Percentiles rank a stretch among this genome's conserved stretches.
phyloP scores from a whole-genome alignment of 2,329 filamentous ascomycete species.

The Aspergillus ibericus region DNA sequence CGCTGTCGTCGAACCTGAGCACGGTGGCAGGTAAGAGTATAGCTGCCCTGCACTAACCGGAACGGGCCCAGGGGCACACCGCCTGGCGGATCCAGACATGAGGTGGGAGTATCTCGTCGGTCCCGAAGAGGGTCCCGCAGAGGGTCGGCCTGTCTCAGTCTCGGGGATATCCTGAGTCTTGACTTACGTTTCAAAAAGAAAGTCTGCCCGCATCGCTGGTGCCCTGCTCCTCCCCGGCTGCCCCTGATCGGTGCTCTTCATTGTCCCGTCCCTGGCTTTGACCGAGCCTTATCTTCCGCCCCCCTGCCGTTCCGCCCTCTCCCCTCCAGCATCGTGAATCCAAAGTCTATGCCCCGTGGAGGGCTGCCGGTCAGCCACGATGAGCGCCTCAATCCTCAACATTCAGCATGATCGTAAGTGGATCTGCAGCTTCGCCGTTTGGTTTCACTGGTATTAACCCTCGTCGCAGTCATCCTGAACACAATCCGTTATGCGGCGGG shows the following conservation, averaged over 20 bases:
- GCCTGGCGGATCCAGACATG: background rate
- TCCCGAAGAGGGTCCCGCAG: background rate
- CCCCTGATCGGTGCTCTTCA: constrained; percentile 4
- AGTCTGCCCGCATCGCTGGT: constrained; percentile 3
- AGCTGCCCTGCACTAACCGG: background rate
- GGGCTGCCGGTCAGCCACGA: constrained; percentile 53
- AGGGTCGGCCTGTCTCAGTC: background rate
- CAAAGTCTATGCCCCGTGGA: constrained; percentile 23
- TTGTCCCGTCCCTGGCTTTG: background rate
- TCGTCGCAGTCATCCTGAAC: constrained; percentile 64
- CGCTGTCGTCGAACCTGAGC: background rate
- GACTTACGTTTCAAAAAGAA: constrained; percentile 27
- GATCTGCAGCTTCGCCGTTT: background rate
- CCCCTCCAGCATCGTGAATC: constrained; percentile 9
- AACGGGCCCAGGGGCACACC: background rate
- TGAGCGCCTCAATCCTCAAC: constrained; percentile 82
- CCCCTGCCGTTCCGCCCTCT: constrained; percentile 4
- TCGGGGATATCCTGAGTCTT: constrained; percentile 2
- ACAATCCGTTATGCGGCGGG: constrained; percentile 75
- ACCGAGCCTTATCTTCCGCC: background rate
- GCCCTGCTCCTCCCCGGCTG: background rate
- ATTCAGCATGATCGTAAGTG: constrained; percentile 74
- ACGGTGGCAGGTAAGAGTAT: background rate
- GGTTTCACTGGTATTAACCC: background rate
- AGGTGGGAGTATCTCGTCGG: background rate